Conservation (phyloP, 2,329 filamentous ascomycete genomes). For the Capronia coronata region DNA sequence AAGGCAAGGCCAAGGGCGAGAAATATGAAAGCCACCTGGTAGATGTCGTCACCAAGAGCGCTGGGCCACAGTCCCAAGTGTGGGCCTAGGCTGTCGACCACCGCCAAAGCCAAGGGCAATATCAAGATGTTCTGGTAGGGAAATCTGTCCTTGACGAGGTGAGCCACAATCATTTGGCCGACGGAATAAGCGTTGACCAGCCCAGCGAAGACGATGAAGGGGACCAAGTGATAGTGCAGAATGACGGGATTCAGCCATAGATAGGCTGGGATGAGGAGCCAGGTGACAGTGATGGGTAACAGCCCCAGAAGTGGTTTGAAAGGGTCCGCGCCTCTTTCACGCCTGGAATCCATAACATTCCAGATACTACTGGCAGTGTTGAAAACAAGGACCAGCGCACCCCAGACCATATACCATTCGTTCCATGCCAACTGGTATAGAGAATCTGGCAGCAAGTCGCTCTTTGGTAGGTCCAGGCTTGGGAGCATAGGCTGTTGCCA, state of each 20-base stretch:
- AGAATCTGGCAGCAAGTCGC: slow-evolving; percentile 57
- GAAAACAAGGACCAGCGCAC: slow-evolving; percentile 69
- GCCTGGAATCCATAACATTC: slow-evolving; percentile 78
- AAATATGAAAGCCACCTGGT: slow-evolving; percentile 88
- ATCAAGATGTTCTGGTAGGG: slow-evolving; percentile 84
- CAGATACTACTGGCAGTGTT: slow-evolving; percentile 68
- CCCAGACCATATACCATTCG: slow-evolving; percentile 88
- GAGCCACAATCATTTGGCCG: slow-evolving; percentile 90
- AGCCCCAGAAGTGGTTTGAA: slow-evolving; percentile 68
- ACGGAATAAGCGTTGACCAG: slow-evolving; percentile 92
- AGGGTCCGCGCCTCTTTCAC: slow-evolving; percentile 62
- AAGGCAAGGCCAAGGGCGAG: slow-evolving; percentile 74
- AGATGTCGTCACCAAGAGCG: slow-evolving; percentile 66
- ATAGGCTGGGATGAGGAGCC: slow-evolving; percentile 71
- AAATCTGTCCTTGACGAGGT: slow-evolving; percentile 80
- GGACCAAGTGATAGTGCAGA: slow-evolving; percentile 73
- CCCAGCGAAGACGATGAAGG: slow-evolving; percentile 82
- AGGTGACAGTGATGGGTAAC: slow-evolving; percentile 70
- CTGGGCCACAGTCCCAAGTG: slow-evolving; percentile 65
- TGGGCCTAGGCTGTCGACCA: slow-evolving; percentile 74
- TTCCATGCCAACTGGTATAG: slow-evolving; percentile 80
- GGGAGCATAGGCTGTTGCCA: slow-evolving; percentile 80
- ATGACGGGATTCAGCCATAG: slow-evolving; percentile 79
- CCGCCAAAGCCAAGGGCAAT: slow-evolving; percentile 68
- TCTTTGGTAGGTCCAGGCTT: slow-evolving; percentile 61